Percentiles rank a stretch among this genome's conserved stretches.
These are phyloP conservation scores for Trametes cinnabarina DNA, from an alignment of 768 basidiomycete species.

Conservation along the genomic window DNA sequence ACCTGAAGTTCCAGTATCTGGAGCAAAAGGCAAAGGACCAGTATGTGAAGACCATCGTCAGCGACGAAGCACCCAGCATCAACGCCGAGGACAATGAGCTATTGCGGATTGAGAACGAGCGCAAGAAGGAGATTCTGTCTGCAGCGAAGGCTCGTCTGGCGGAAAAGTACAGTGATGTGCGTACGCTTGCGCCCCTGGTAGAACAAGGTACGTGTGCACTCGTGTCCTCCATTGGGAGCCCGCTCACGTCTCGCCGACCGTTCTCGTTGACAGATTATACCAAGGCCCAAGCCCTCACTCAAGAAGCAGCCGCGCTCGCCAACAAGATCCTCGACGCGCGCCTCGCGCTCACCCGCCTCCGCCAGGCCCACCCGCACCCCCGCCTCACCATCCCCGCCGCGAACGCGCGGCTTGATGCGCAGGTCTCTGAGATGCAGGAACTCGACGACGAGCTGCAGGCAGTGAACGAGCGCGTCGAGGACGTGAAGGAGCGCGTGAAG, in stretches of 20 bases:
- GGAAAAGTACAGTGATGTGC: conserved; percentile 61
- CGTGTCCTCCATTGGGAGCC: not conserved
- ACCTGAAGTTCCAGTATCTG: conserved; percentile 85
- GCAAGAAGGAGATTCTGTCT: conserved; percentile 70
- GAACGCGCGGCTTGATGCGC: conserved; percentile 67
- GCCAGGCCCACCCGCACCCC: conserved; percentile 77
- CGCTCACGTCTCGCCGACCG: not conserved
- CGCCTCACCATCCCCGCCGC: conserved; percentile 77
- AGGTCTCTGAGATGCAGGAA: conserved; percentile 78
- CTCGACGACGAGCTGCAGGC: conserved; percentile 63
- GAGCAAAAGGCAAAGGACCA: conserved; percentile 90
- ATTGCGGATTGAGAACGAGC: conserved; percentile 55
- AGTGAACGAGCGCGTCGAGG: conserved; percentile 48
- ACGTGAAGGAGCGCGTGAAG: conserved; percentile 63
- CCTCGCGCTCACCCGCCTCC: conserved; percentile 73
- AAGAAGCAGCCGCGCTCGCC: conserved; percentile 57
- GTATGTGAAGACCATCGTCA: conserved; percentile 84
- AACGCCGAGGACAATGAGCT: conserved; percentile 78
- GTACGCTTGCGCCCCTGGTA: conserved; percentile 61
- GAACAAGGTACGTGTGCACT: conserved; percentile 64
- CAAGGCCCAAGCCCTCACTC: conserved; percentile 50
- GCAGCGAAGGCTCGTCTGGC: conserved; percentile 59
- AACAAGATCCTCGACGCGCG: conserved; percentile 83
- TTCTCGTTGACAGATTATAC: conserved; percentile 50
- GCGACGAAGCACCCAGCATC: conserved; percentile 79